These are phyloP conservation scores for Ensete glaucum DNA, from an alignment of 176 grass and related monocot species.

Conservation along the genomic window DNA sequence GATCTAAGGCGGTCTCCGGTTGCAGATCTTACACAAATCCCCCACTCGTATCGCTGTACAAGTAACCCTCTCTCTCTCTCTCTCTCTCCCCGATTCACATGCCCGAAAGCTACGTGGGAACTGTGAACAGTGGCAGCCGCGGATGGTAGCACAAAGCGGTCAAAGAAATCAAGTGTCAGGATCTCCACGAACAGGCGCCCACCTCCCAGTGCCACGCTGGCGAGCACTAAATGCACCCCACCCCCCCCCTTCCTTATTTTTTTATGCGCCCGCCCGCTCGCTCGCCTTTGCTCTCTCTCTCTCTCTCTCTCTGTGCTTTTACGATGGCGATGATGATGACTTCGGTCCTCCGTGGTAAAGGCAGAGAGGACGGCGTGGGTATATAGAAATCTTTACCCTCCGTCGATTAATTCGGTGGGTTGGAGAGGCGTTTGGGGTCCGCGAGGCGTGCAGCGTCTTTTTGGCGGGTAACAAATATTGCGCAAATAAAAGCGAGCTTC, in stretches of 20 bases:
- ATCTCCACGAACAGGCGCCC: not conserved
- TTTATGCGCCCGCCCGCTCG: not conserved
- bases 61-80: not conserved
- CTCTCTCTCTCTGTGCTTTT: not conserved
- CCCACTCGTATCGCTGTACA: not conserved
- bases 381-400: not conserved
- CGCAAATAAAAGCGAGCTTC: not conserved
- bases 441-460: constrained; percentile 20
- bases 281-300: not conserved
- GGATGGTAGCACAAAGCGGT: not conserved
- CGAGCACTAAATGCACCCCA: not conserved
- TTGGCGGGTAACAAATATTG: constrained; percentile 26
- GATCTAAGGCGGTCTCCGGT: not conserved
- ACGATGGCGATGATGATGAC: not conserved
- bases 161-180: not conserved
- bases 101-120: not conserved
- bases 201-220: not conserved
- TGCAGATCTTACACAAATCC: not conserved
- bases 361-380: not conserved
- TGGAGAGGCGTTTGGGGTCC: constrained; percentile 31
- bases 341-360: not conserved
- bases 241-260: not conserved
- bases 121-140: not conserved
- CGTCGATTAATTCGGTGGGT: not conserved
- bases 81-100: not conserved